Evolutionary conservation across 1,139 yeast genomes (phyloP), one percentile per base, ranked within the genome.

Genomic region (Yamadazyma atmosphaerica): DNA sequence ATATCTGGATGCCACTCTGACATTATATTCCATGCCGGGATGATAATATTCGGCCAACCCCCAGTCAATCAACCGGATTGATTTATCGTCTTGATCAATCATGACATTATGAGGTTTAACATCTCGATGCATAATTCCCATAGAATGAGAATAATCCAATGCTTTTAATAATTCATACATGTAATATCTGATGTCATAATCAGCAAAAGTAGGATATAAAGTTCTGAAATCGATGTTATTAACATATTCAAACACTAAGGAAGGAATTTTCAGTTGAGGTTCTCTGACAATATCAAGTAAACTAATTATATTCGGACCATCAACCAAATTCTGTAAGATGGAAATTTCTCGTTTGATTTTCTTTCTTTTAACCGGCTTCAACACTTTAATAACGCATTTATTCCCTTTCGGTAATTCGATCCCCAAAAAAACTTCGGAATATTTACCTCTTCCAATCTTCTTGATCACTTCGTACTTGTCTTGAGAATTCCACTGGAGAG

Each of bases 111-210:
- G 98, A 21, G 98, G 98, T 63, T 94, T 94, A 45, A 94, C 98
- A 63, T 94, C 99, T 60, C 99, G 75, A 64, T 94, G 99, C 87
- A 94, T 94, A 46, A 94, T 90, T 30, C 98, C 99, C 88, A 87
- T 88, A 5, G 96, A 87, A 64, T 94, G 99, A 34, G 94, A 86
- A 61, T 79, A 94, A 63, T 94, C 97, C 46, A 94, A 74, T 0
- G 98, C 98, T 53, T 79, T 83, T 52, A 94, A 74, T 46, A 94
- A 74, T 65, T 92, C 96, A 51, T 75, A 82, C 79, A 92, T 89
- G 65, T 94, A 94, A 66, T 68, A 90, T 48, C 95, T 79, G 51
- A 92, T 84, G 58, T 94, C 98, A 45, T 67, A 66, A 55, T 84
- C 89, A 21, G 86, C 74, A 56, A 94, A 85, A 48, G 87, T 86